phyloP scores from a whole-genome alignment of 495 filamentous ascomycete genomes.

The Aspergillus panamensis region DNA sequence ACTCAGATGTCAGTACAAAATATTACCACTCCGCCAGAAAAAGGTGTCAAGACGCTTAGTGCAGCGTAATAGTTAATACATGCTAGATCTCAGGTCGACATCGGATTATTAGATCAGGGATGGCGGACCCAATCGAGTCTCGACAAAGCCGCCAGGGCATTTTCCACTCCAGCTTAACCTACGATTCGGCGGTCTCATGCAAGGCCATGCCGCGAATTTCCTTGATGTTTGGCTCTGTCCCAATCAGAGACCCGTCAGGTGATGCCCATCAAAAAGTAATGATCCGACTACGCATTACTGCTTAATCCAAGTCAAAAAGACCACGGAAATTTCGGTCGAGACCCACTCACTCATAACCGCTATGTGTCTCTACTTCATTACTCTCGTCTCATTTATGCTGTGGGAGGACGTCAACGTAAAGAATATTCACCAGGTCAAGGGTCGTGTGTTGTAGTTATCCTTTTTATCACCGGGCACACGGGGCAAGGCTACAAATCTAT shows the following conservation, averaged over 20 bases:
- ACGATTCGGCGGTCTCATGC: background rate
- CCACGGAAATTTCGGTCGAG: background rate
- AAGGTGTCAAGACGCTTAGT: no score
- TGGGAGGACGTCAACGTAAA: constrained; percentile 58
- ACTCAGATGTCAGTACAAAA: no score
- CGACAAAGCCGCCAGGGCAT: no score
- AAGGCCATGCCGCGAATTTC: background rate
- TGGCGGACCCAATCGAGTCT: background rate
- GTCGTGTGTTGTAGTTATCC: constrained; percentile 22
- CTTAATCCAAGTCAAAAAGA: background rate
- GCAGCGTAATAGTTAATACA: no score
- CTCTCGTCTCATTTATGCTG: constrained; percentile 40
- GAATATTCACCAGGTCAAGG: constrained; percentile 40
- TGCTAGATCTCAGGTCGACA: no score
- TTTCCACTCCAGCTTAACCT: background rate
- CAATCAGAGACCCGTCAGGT: background rate
- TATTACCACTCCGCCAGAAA: no score
- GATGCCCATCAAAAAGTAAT: background rate
- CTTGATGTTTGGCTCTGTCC: background rate
- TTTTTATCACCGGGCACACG: no score
- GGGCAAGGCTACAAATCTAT: no score
- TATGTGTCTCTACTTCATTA: constrained; percentile 44
- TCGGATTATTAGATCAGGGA: constrained; percentile 9
- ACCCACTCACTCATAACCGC: constrained; percentile 40
- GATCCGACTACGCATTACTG: no score